Evolutionary conservation across 179 eudicot genomes (phyloP), one percentile per base, ranked within the genome.

Genomic region (Silene vulgaris): DNA sequence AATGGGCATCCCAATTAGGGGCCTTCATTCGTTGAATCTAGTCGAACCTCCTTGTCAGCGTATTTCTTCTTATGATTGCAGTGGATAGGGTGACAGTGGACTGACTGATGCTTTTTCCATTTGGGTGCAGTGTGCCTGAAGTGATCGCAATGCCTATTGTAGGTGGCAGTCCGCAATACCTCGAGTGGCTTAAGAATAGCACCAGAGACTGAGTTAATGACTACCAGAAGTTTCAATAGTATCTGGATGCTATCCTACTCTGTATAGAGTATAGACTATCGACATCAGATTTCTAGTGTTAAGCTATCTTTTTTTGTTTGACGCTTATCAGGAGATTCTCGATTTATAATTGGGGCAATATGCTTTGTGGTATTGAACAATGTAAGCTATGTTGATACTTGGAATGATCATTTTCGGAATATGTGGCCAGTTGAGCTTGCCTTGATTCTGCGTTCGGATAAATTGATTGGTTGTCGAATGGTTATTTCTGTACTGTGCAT

Each of bases 121-220:
- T 74, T 54, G 79, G 79, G 52, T 54, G 69, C 81, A 95, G 99
- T 17, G 96, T 90, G 50, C 99, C 99, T 21, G 99, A 95, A 84
- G 97, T 95, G 65, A 92, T 95, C 32, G 89, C 99, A 37, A 68
- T 90, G 89, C 99, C 99, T 1, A 92, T 95, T 60, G 82, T 78
- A 8, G 99, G 97, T n/a, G 97, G 99, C 65, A 89, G 86, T 68
- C 63, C 84, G 14, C 96, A 82, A 30, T 95, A 95, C 80, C 87
- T 95, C 52, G 95, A 95, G 75, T 95, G 99, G 99, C 80, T 95
- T 74, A 95, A 90, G 79, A 86, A 87, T 85, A 92, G 88, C 76
- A 95, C 99, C 29, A 87, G 89, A 85, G 95, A 89, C 80, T 90
- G 83, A 87, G 63, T 57, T 29, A 13, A 65, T 29, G 69, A 65